A percentile compares a stretch with the other conserved stretches of the same genome.
phyloP scores from a whole-genome alignment of 208 protist genomes.

The Leishmania gerbilli region DNA sequence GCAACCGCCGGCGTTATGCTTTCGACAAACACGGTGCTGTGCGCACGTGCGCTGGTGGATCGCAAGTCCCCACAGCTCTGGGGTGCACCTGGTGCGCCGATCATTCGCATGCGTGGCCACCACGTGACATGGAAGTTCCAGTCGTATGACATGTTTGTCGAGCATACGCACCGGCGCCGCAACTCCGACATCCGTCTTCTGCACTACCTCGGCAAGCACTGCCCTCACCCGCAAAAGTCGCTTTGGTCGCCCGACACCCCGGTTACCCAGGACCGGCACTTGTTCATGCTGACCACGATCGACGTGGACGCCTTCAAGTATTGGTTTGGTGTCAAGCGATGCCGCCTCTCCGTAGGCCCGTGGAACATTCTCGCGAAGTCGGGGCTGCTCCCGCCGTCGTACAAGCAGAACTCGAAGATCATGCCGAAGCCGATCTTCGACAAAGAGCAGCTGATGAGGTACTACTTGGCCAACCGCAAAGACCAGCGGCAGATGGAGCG shows the following conservation, averaged over 20 bases:
- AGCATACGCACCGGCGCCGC: conserved; percentile 84
- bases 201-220: conserved; percentile 92
- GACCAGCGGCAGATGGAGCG: conserved; percentile 50
- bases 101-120: conserved; percentile 88
- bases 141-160: conserved; percentile 88
- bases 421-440: conserved; percentile 92
- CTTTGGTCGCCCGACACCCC: conserved; percentile 92
- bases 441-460: conserved; percentile 89
- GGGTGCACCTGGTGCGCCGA: conserved; percentile 83
- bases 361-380: conserved; percentile 90
- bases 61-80: conserved; percentile 74
- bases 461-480: conserved; percentile 91
- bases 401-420: conserved; percentile 86
- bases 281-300: conserved; percentile 92
- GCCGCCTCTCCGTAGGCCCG: conserved; percentile 71
- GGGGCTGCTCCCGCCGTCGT: conserved; percentile 82
- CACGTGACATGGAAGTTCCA: conserved; percentile 90
- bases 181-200: conserved; percentile 86
- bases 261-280: conserved; percentile 86
- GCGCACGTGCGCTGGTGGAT: conserved; percentile 60
- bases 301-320: conserved; percentile 94
- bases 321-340: conserved; percentile 92
- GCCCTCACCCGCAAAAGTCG: conserved; percentile 92
- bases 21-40: conserved; percentile 13
- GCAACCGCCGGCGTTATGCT: conserved; percentile 12